Conservation (phyloP, 176 grass and related monocot species). For the Cymbopogon citratus region DNA sequence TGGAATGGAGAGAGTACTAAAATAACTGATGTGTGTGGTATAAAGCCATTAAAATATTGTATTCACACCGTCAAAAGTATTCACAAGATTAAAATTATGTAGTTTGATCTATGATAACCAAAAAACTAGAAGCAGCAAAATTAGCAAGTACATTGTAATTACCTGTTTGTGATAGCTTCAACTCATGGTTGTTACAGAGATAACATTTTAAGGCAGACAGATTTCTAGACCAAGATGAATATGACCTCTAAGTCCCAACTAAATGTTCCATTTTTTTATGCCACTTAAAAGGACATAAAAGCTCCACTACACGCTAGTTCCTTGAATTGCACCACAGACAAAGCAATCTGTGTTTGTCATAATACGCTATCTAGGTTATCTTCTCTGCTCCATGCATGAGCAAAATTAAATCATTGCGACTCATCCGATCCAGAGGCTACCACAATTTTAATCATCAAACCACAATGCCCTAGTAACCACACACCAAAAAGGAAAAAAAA, state of each 20-base stretch:
- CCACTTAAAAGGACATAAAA: not conserved
- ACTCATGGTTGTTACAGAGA: not conserved
- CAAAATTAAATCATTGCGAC: not conserved
- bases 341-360: not conserved
- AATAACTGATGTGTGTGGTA: not conserved
- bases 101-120: not conserved
- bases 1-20: too few species aligned
- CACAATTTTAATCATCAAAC: not conserved
- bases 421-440: not conserved
- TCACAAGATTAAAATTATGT: not conserved
- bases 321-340: not conserved
- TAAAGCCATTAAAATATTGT: not conserved
- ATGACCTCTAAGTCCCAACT: not conserved
- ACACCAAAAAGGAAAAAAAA: too few species aligned
- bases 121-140: not conserved
- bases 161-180: not conserved
- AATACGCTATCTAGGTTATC: too few species aligned
- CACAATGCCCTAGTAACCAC: not conserved
- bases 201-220: not conserved
- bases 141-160: not conserved
- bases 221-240: not conserved
- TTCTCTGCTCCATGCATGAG: not conserved
- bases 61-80: not conserved
- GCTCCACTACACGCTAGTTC: not conserved
- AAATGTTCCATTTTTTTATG: not conserved